Evolutionary conservation across 148 eudicot genomes (phyloP), one percentile per base, ranked within the genome.

Genomic region (Linanthus parryae): DNA sequence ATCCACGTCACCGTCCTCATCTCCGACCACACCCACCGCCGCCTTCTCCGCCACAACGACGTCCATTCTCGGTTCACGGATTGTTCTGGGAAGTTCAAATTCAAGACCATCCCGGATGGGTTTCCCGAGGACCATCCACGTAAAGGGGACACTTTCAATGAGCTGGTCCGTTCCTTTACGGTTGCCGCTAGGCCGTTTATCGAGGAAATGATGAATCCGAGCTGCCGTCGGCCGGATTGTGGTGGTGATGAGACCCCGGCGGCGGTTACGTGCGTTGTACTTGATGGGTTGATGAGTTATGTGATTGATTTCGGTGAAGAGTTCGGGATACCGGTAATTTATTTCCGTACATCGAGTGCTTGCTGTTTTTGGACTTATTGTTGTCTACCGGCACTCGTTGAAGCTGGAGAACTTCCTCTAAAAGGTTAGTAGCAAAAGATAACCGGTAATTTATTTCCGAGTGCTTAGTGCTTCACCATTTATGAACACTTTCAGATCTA

Each of bases 271-370:
- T 71, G 70, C 54, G 0, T 71, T 0, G 51, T 71, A 1, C 60
- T 64, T 0, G 76, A 71, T 48, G 76, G 76, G 45, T 38, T 56
- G 15, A 14, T 71, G 52, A 59, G 60, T 2, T 61, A 61, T 39
- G 11, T 64, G 0, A 4, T 44, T 38, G 76, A 66, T 40, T 56
- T 54, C 17, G 58, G 34, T 11, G 15, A 39, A 38, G 58, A 54
- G 20, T 10, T 39, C 1, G 57, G 57, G 8, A 38, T 53, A 12
- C 57, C 57, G 3, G 3, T 36, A 19, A 15, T 53, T n/a, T 40
- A 25, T 27, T 54, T 54, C n/a, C 47, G 35, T 0, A 25, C 44
- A 2, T 10, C 27, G 1, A 26, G 58, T 15, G 46, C 58, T 27
- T 25, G 47, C 15, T 7, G 12, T 22, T 39, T 25, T 8, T 54